These are phyloP conservation scores for Saraca asoca DNA, from an alignment of 331 rosid species.

Conservation along the genomic window DNA sequence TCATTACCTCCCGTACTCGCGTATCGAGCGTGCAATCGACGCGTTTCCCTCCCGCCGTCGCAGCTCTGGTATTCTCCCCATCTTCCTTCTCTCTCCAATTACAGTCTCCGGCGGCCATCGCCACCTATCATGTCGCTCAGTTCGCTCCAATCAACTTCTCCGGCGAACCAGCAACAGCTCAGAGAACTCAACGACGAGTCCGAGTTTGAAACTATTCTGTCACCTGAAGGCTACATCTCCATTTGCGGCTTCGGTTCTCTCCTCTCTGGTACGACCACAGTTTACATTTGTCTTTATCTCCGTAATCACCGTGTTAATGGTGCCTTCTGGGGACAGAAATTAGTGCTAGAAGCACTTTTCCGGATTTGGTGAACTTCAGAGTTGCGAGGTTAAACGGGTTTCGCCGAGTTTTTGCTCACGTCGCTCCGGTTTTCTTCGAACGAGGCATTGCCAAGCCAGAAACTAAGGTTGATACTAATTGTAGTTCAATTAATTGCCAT, in stretches of 20 bases:
- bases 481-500: background rate
- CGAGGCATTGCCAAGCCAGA: slow-evolving; percentile 91
- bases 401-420: slow-evolving; percentile 79
- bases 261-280: slow-evolving; percentile 69
- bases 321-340: slow-evolving; percentile 47
- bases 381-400: slow-evolving; percentile 64
- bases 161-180: slow-evolving; percentile 3
- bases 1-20: slow-evolving; percentile 26
- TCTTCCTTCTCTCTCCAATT: slow-evolving; percentile 25
- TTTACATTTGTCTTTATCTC: background rate
- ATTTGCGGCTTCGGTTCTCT: slow-evolving; percentile 90
- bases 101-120: slow-evolving; percentile 20
- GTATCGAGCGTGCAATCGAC: slow-evolving; percentile 34
- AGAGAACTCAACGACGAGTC: slow-evolving; percentile 53
- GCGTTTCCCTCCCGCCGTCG: slow-evolving; percentile 21
- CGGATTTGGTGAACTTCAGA: slow-evolving; percentile 75
- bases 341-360: slow-evolving; percentile 90
- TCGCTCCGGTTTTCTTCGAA: slow-evolving; percentile 88
- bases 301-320: background rate
- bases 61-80: slow-evolving; percentile 20
- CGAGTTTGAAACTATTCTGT: slow-evolving; percentile 53
- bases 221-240: slow-evolving; percentile 58
- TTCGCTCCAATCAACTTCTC: slow-evolving; percentile 16
- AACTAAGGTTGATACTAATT: slow-evolving; percentile 61
- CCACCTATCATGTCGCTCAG: slow-evolving; percentile 49